Evolutionary conservation across 805 yeast genomes (phyloP), one percentile per base, ranked within the genome.

Genomic region (Metschnikowia borealis): DNA sequence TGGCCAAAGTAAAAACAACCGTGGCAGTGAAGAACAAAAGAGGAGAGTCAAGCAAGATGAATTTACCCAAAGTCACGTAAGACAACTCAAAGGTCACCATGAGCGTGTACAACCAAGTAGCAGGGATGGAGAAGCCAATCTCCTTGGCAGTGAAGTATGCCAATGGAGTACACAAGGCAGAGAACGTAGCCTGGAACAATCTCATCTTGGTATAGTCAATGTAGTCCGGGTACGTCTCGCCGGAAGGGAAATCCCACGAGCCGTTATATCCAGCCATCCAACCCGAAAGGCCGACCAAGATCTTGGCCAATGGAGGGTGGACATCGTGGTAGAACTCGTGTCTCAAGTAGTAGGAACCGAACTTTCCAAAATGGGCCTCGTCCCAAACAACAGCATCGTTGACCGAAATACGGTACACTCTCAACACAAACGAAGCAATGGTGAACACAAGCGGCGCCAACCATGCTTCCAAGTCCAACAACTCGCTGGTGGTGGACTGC

Each of bases 321-420:
- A 92, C 97, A 69, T 92, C 99, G 65, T 89, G 95, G 68, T 91
- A 92, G 65, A 87, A 89, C 62, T 89, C 96, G 59, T 89, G 94
- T 57, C 74, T 84, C 54, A 92, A 74, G 68, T 92, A 92, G 66
- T 89, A 85, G 11, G 96, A 85, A 32, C 97, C 98, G 66, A 92
- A 92, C 67, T 92, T 94, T 46, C 97, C 99, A 68, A 92, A 92
- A 73, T 91, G 97, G 38, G 97, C 97, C 66, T 90, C 97, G 70
- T 90, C 97, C 96, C 96, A 87, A 7, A 86, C 85, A 44, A 87
- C 92, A 48, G 74, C 75, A 46, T 78, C 66, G 51, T 82, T 87
- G 50, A 78, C 74, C 48, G 87, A 86, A 58, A 92, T 85, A 54
- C 78, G 74, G 71, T 87, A 84, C 67, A 90, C 81, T 59, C 98